A percentile compares a stretch with the other conserved stretches of the same genome.
Evolutionary conservation across 1,284 basidiomycete genomes (phyloP).

Genomic region (Sanghuangporus weigelae): DNA sequence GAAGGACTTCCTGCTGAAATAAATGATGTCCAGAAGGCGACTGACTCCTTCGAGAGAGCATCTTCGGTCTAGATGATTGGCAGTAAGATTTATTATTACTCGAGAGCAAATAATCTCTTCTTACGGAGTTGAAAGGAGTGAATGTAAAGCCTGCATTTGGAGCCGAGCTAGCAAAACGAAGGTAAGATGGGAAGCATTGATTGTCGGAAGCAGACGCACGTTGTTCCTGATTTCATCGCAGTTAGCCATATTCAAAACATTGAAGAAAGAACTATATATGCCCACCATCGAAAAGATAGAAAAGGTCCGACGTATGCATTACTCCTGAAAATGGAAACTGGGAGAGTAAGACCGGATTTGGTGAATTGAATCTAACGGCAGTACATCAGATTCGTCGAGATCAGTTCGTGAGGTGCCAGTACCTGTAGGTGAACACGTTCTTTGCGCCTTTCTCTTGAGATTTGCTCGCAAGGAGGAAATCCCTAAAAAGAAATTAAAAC

Average conservation of each 20-base stretch:
- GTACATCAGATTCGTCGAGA: background rate
- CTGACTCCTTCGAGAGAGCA: constrained; percentile 34
- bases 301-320: constrained; percentile 42
- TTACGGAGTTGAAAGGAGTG: constrained; percentile 34
- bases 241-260: background rate
- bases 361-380: constrained; percentile 24
- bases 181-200: constrained; percentile 12
- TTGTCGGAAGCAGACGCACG: constrained; percentile 22
- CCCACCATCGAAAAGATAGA: constrained; percentile 39
- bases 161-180: constrained; percentile 18
- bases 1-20: constrained; percentile 33
- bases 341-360: constrained; percentile 35
- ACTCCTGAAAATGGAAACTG: constrained; percentile 34
- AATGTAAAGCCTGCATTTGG: constrained; percentile 37
- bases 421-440: constrained; percentile 30
- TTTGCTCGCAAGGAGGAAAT: constrained; percentile 35
- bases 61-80: constrained; percentile 32
- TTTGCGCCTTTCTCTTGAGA: constrained; percentile 27
- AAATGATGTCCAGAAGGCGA: constrained; percentile 44
- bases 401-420: background rate
- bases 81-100: background rate
- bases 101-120: constrained; percentile 15
- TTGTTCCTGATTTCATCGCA: constrained; percentile 27
- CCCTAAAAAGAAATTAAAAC: constrained; percentile 26
- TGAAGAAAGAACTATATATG: background rate